These are phyloP conservation scores for Nakaseomyces delphensis DNA, from an alignment of 1,139 yeast genomes.

Conservation along the genomic window DNA sequence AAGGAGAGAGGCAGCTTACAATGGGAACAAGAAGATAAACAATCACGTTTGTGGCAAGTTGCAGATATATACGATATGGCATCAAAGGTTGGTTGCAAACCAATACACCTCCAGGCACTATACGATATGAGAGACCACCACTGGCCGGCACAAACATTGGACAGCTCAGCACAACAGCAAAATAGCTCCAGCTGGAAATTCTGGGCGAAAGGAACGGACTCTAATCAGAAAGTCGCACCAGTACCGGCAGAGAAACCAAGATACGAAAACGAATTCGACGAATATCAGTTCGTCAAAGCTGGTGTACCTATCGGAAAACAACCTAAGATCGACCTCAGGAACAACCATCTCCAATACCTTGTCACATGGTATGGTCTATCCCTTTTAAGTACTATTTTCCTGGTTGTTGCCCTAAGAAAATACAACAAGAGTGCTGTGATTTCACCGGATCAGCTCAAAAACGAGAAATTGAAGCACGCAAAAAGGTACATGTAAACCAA, in stretches of 20 bases:
- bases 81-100: conserved; percentile 52
- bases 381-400: conserved; percentile 56
- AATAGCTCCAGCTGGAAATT: conserved; percentile 1
- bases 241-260: conserved; percentile 1
- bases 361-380: conserved; percentile 93
- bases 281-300: conserved; percentile 48
- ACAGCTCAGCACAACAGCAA: too few relatives aligned
- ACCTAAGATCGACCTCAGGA: conserved; percentile 71
- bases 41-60: conserved; percentile 54
- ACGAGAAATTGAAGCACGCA: conserved; percentile 41
- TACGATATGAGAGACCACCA: conserved; percentile 53
- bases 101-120: conserved; percentile 71
- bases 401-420: conserved; percentile 49
- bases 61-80: conserved; percentile 75
- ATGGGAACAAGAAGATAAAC: conserved; percentile 61
- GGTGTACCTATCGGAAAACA: conserved; percentile 88
- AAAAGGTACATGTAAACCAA: conserved; percentile 30
- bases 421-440: conserved; percentile 34
- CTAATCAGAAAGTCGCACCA: conserved; percentile 6
- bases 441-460: conserved; percentile 32
- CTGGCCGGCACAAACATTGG: neutral
- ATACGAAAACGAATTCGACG: conserved; percentile 34
- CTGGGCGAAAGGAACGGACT: neutral
- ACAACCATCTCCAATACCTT: conserved; percentile 85
- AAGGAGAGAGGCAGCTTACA: conserved; percentile 66